Percentiles rank a stretch among this genome's conserved stretches.
These are phyloP conservation scores for Monosporascus ibericus DNA, from an alignment of 2,329 filamentous ascomycete species.

Conservation along the genomic window DNA sequence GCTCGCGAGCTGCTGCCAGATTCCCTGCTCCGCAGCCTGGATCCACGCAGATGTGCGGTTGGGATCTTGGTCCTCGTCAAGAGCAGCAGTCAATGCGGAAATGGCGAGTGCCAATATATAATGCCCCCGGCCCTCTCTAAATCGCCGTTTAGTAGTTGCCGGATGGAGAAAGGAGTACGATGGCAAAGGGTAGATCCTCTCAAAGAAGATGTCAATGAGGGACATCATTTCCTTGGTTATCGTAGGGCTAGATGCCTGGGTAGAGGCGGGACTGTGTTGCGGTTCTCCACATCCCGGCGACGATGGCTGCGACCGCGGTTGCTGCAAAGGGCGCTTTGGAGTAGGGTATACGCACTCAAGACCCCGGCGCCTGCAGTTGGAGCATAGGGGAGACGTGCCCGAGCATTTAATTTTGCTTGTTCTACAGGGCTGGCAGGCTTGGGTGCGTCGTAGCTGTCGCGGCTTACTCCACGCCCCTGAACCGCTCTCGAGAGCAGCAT, in stretches of 20 bases:
- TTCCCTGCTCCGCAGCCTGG: conserved; percentile 13
- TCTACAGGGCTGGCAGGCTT: conserved; percentile 15
- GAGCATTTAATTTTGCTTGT: conserved; percentile 19
- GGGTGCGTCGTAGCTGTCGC: conserved; percentile 10
- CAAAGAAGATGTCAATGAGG: conserved; percentile 12
- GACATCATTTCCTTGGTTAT: conserved; percentile 2
- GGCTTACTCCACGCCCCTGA: conserved; percentile 1
- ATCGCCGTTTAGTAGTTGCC: conserved; percentile 13
- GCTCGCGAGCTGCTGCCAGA: conserved; percentile 15
- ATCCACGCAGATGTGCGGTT: conserved; percentile 11
- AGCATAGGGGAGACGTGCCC: conserved; percentile 14
- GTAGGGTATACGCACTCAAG: conserved; percentile 13
- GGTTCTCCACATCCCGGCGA: not conserved
- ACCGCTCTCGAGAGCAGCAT: too few relatives aligned
- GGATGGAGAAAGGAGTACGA: conserved; percentile 21
- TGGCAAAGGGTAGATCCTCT: conserved; percentile 10
- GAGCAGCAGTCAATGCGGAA: conserved; percentile 11
- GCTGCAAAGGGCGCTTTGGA: conserved; percentile 2
- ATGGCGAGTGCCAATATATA: conserved; percentile 14
- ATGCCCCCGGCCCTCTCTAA: conserved; percentile 11
- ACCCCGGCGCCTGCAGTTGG: conserved; percentile 14
- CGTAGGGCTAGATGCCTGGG: not conserved
- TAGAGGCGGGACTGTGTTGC: too few relatives aligned
- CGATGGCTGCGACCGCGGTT: not conserved
- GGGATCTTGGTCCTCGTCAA: conserved; percentile 3